Conservation (phyloP, 2,329 filamentous ascomycete species). For the Aureobasidium sp. region DNA sequence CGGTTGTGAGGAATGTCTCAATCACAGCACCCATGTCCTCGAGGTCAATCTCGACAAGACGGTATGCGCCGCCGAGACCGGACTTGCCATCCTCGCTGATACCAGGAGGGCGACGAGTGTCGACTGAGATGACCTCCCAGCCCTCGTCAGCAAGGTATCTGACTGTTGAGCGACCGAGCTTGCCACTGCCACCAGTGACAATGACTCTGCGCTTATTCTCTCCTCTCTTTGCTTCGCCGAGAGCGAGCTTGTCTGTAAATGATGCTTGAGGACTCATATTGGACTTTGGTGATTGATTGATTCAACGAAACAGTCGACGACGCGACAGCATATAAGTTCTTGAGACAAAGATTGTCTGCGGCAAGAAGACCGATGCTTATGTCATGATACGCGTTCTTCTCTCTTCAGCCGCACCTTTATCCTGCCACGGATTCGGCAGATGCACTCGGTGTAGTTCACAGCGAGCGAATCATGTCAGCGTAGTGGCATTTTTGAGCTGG, state of each 20-base stretch:
- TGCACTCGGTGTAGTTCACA: background rate
- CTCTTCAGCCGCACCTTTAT: background rate
- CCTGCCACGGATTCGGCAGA: background rate
- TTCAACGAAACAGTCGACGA: background rate
- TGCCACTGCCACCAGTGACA: conserved; percentile 22
- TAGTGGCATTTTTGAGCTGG: background rate
- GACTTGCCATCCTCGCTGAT: conserved; percentile 22
- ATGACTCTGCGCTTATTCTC: conserved; percentile 19
- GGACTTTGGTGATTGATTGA: background rate
- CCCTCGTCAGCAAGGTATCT: conserved; percentile 22
- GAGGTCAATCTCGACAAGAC: conserved; percentile 22
- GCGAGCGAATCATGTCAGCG: background rate
- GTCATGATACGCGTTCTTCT: background rate
- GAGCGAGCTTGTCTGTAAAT: conserved; percentile 22
- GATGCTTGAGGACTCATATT: conserved; percentile 14
- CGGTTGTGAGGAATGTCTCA: conserved; percentile 21
- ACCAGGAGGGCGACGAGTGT: conserved; percentile 20
- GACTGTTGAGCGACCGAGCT: conserved; percentile 22
- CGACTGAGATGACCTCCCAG: conserved; percentile 23
- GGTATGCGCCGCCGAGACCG: conserved; percentile 21
- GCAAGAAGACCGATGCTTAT: conserved; percentile 6
- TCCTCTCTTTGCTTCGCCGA: conserved; percentile 21
- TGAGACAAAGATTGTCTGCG: background rate
- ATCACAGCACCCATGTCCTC: conserved; percentile 22
- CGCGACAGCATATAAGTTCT: background rate